Base-by-base conservation (phyloP, 306 rosid species). In the Sophora flavescens region DNA sequence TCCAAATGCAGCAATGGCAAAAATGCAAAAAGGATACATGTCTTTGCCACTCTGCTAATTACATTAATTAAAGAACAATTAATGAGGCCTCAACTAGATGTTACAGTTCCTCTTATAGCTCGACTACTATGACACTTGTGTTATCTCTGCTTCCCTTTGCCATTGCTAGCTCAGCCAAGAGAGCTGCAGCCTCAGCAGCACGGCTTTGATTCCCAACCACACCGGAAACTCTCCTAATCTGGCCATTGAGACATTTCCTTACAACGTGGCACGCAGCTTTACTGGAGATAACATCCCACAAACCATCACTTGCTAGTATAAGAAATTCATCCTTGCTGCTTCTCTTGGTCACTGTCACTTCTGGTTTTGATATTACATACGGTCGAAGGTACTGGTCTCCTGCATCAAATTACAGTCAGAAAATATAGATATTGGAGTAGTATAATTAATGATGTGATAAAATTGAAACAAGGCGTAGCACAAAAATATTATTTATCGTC, bases 321-420 rank as follows among this genome's bases (percentile, higher is more conserved):
- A 94, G 86, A 79, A 94, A 94, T 39, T 94, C 98, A 57, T 94
- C 98, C 6, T 86, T 67, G 16, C 57, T 74, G 5, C 54, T 90
- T 79, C 97, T 70, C 73, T 87, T 88, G 3, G 95, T 89, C 70
- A 90, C 86, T 0, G 90, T 94, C 4, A 92, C 98, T 76, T 94
- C 97, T 44, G 98, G 97, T 76, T 87, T 86, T 4, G 95, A 85
- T 83, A 90, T 92, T 5, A 94, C 95, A 39, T 80, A 94, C 0
- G 98, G 98, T 58, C 86, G 88, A 62, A 94, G 89, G 88, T 87
- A 76, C 18, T 87, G 83, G 74, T 94, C 98, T 35, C 98, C 97
- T 94, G 82, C 81, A 60, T 53, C 36, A 28, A 38, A 62, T 14
- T 69, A 38, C 12, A 10, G 6, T 33, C 11, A 72, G 58, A 58